Evolutionary conservation across 2,329 filamentous ascomycete species (phyloP).

Genomic region (Rhynchosporium secalis): DNA sequence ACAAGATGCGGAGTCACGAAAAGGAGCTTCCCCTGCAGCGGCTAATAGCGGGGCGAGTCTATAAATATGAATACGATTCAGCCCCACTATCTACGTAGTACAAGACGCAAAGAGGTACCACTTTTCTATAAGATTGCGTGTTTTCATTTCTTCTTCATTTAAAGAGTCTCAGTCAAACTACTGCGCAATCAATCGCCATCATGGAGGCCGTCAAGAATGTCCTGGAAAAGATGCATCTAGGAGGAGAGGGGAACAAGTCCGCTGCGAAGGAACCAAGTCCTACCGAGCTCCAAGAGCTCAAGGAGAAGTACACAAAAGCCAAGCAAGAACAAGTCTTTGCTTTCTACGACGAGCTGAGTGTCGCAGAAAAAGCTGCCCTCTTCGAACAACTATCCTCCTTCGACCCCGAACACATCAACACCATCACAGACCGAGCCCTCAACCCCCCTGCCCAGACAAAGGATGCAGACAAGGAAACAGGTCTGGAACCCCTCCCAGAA

Average conservation of each 20-base stretch:
- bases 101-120: constrained; percentile 11
- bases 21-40: constrained; percentile 13
- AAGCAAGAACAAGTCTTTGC: constrained; percentile 81
- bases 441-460: constrained; percentile 65
- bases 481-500: constrained; percentile 84
- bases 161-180: neutral
- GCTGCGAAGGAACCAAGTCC: constrained; percentile 40
- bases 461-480: constrained; percentile 33
- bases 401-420: constrained; percentile 84
- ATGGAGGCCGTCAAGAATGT: constrained; percentile 47
- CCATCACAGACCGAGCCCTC: constrained; percentile 78
- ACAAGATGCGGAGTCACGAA: too few relatives aligned
- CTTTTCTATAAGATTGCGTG: constrained; percentile 5
- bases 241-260: constrained; percentile 32
- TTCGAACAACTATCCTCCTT: constrained; percentile 81
- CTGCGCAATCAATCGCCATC: constrained; percentile 10
- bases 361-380: constrained; percentile 72
- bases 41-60: constrained; percentile 30
- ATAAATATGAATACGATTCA: constrained; percentile 15
- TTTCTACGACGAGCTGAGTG: constrained; percentile 79
- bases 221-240: constrained; percentile 47
- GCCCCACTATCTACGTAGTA: constrained; percentile 7
- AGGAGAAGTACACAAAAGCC: constrained; percentile 71
- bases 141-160: neutral
- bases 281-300: constrained; percentile 52